A percentile compares a stretch with the other conserved stretches of the same genome.
phyloP scores from a whole-genome alignment of 1,139 yeast species.

The Candida sp. region DNA sequence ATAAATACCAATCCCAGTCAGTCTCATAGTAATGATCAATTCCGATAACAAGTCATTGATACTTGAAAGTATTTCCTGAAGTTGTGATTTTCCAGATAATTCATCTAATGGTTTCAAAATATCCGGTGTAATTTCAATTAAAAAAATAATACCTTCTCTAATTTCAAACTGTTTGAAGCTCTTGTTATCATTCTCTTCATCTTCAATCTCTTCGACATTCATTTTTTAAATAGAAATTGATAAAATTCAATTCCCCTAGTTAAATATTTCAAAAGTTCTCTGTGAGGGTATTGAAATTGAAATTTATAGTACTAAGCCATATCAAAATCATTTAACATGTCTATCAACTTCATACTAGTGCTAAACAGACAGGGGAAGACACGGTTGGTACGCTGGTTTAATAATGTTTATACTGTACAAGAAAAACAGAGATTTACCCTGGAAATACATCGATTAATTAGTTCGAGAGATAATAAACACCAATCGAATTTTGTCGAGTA shows the following conservation, averaged over 20 bases:
- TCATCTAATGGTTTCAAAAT: conserved; percentile 36
- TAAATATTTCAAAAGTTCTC: too few species aligned
- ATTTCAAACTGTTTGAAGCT: conserved; percentile 42
- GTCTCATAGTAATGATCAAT: conserved; percentile 54
- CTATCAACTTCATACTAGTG: conserved; percentile 73
- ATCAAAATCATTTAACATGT: conserved; percentile 37
- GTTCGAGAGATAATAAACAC: conserved; percentile 72
- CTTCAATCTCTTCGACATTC: conserved; percentile 13
- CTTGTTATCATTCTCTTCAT: conserved; percentile 5
- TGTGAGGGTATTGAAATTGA: too few species aligned
- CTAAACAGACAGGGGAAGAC: conserved; percentile 94
- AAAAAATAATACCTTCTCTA: conserved; percentile 62
- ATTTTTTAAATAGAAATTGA: not conserved
- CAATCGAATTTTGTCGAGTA: conserved; percentile 82
- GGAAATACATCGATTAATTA: conserved; percentile 79
- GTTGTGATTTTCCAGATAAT: conserved; percentile 34
- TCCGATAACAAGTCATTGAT: conserved; percentile 55
- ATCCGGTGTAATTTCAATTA: conserved; percentile 56
- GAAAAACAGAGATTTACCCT: conserved; percentile 56
- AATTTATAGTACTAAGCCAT: too few species aligned
- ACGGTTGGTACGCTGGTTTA: conserved; percentile 80
- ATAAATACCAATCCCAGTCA: conserved; percentile 67
- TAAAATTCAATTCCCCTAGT: not conserved
- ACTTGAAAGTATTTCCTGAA: conserved; percentile 53
- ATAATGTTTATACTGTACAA: conserved; percentile 28